Evolutionary conservation across 2,329 filamentous ascomycete species (phyloP), one percentile per base, ranked within the genome.

Genomic region (Trichoderma endophyticum): DNA sequence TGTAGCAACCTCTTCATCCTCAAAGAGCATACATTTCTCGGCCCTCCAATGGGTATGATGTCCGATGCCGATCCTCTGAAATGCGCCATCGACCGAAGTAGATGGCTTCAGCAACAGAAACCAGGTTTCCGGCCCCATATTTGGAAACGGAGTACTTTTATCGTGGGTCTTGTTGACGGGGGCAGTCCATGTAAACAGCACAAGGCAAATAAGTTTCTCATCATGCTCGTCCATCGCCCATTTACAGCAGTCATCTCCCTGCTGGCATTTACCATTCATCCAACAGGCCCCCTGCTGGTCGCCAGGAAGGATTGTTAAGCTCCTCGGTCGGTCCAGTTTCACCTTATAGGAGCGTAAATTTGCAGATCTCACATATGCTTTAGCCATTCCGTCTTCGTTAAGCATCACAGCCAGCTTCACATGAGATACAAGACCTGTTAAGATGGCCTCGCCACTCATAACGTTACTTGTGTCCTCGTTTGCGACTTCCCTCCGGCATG

Each of bases 101-200:
- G 59, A 61, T 14, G n/a, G 59, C 32, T 61, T 61, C 59, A 61
- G 32, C 2, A 61, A 6, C 7, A 61, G 11, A 15, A 61, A 61
- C 32, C 32, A 61, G 6, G 59, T 26, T 4, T 61, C 21, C 6
- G 59, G 32, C 3, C 59, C 59, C n/a, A 39, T 61, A 11, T 15
- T 36, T 4, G 8, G n/a, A 12, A 2, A 8, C 7, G n/a, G 32
- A 7, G 2, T n/a, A 2, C 9, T 12, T 24, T 15, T 0, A 36
- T 61, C 59, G 4, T 34, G 26, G 26, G 26, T 21, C n/a, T 36
- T 39, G 4, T 12, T 8, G n/a, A 30, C 32, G 12, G 8, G 14
- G 3, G 59, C 59, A 15, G 32, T 26, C 59, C 59, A 61, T 4
- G 59, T 26, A 21, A 61, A 61, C 11, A 61, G 32, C 11, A 26